Percentiles rank a stretch among this genome's conserved stretches.
phyloP scores from a whole-genome alignment of 768 basidiomycete genomes.

The Cyclocybe cylindracea region DNA sequence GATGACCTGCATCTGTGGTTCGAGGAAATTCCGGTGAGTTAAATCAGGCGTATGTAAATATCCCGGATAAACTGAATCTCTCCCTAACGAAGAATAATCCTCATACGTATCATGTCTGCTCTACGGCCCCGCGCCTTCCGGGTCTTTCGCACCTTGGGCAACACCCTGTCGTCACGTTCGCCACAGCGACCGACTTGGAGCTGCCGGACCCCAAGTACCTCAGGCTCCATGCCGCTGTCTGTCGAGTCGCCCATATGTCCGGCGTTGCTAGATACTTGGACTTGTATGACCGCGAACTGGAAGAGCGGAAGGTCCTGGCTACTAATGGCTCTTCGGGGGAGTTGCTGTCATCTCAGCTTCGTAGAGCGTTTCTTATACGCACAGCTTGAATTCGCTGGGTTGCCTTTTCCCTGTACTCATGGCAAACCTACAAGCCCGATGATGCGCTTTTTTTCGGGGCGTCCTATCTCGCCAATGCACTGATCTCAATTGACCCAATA shows the following conservation, averaged over 20 bases:
- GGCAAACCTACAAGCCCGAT: too few species aligned
- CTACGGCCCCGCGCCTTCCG: neutral
- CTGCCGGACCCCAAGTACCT: conserved; percentile 15
- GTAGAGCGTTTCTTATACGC: too few species aligned
- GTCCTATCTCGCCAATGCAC: too few species aligned
- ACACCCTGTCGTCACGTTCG: conserved; percentile 6
- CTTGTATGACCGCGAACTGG: conserved; percentile 1
- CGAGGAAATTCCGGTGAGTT: conserved; percentile 8
- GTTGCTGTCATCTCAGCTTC: too few species aligned
- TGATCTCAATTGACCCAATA: too few species aligned
- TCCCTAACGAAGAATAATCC: neutral
- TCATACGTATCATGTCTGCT: conserved; percentile 10
- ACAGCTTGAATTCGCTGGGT: too few species aligned
- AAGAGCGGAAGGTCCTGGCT: conserved; percentile 3
- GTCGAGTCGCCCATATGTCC: conserved; percentile 12
- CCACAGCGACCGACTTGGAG: neutral
- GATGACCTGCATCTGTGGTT: too few species aligned
- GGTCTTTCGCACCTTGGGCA: neutral
- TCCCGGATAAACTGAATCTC: neutral
- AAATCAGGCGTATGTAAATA: neutral
- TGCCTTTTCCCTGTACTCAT: too few species aligned
- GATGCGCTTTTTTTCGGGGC: too few species aligned
- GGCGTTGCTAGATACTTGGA: conserved; percentile 12
- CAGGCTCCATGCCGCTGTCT: conserved; percentile 13
- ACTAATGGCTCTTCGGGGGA: too few species aligned